phyloP scores from a whole-genome alignment of 2,329 filamentous ascomycete species.

The Aureobasidium lini region DNA sequence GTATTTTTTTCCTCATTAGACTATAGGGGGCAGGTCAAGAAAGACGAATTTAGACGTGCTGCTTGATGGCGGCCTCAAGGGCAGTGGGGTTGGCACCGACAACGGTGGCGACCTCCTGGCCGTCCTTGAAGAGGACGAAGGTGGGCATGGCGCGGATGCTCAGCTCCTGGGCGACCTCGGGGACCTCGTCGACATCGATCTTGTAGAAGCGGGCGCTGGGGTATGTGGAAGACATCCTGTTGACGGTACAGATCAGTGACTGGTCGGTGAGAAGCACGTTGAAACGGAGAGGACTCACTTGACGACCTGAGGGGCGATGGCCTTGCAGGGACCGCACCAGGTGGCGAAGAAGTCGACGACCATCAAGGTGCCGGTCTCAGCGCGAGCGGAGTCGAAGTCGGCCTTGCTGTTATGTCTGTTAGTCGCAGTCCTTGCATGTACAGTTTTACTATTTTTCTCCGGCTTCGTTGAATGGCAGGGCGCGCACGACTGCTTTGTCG shows the following conservation, averaged over 20 bases:
- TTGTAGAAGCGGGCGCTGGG: conserved; percentile 68
- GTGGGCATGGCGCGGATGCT: conserved; percentile 88
- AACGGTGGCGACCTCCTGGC: conserved; percentile 63
- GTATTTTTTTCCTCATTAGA: conserved; percentile 10
- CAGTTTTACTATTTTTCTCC: not conserved
- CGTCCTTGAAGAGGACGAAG: conserved; percentile 77
- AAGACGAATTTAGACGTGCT: conserved; percentile 19
- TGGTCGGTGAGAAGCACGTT: conserved; percentile 9
- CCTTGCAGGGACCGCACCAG: conserved; percentile 95
- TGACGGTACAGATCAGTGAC: conserved; percentile 10
- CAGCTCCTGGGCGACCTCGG: conserved; percentile 67
- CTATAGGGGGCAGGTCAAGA: not conserved
- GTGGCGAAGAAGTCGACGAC: conserved; percentile 80
- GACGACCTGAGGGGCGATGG: conserved; percentile 68
- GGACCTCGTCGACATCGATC: conserved; percentile 79
- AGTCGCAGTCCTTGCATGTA: not conserved
- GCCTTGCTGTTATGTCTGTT: conserved; percentile 40
- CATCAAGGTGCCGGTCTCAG: conserved; percentile 51
- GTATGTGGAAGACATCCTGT: conserved; percentile 54
- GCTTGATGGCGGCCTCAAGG: conserved; percentile 49
- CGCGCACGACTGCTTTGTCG: not conserved
- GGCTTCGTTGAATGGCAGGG: not conserved
- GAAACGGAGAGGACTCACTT: conserved; percentile 42
- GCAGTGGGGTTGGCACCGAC: conserved; percentile 72
- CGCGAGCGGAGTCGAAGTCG: conserved; percentile 51